phyloP scores from a whole-genome alignment of 352 stramenopile genomes.

The Phytophthora foliorum region DNA sequence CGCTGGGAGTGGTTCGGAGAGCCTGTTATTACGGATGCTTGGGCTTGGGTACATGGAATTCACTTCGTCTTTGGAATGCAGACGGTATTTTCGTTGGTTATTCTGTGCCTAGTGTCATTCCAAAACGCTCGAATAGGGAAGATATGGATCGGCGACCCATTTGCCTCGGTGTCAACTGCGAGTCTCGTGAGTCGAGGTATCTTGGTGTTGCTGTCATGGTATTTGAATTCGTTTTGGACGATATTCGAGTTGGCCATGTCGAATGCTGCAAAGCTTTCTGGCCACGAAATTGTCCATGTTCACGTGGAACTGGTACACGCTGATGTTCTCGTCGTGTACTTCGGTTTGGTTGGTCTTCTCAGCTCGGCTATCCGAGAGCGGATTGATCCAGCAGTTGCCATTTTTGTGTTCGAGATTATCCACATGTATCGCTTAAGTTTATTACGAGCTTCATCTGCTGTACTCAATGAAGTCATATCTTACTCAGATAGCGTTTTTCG shows the following conservation, averaged over 20 bases:
- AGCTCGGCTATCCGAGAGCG: constrained; percentile 27
- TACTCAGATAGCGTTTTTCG: constrained; percentile 21
- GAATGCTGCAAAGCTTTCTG: constrained; percentile 26
- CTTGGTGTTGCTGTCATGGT: constrained; percentile 39
- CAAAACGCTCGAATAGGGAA: constrained; percentile 24
- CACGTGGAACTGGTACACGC: constrained; percentile 40
- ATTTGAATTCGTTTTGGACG: constrained; percentile 42
- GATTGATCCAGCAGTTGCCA: constrained; percentile 29
- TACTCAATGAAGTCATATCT: constrained; percentile 7
- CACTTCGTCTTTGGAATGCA: constrained; percentile 44
- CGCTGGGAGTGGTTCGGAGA: constrained; percentile 25
- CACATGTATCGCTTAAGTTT: constrained; percentile 28
- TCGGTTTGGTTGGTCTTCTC: constrained; percentile 28
- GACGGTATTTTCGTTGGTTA: constrained; percentile 32
- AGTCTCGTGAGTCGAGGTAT: constrained; percentile 27
- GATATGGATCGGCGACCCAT: constrained; percentile 51
- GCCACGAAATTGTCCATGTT: constrained; percentile 14
- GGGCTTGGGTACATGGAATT: constrained; percentile 48
- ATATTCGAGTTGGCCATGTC: constrained; percentile 41
- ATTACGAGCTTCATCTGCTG: constrained; percentile 6
- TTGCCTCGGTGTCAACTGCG: constrained; percentile 40
- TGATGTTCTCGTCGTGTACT: constrained; percentile 40
- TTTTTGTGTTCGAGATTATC: constrained; percentile 37
- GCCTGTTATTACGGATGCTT: constrained; percentile 38
- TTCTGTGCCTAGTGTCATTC: constrained; percentile 28